Percentiles rank a stretch among this genome's conserved stretches.
phyloP scores from a whole-genome alignment of 495 filamentous ascomycete species.

The Podospora anserina region DNA sequence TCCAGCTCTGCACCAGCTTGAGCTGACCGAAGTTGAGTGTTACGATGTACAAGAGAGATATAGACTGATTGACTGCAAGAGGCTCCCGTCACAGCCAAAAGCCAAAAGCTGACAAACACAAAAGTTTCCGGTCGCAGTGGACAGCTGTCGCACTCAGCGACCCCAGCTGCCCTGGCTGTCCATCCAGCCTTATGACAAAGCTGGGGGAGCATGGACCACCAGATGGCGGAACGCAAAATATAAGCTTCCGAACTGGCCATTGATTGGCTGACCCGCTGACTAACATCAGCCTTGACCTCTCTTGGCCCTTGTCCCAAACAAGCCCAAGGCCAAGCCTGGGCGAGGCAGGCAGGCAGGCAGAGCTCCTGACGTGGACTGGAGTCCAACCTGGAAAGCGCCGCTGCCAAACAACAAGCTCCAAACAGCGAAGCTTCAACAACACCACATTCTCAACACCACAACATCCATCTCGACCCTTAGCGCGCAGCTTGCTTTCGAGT shows the following conservation, averaged over 20 bases:
- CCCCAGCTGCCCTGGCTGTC: neutral
- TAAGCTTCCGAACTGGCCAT: neutral
- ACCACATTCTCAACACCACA: neutral
- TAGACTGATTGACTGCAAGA: too few species aligned
- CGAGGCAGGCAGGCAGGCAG: neutral
- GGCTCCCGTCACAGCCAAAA: neutral
- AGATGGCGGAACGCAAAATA: neutral
- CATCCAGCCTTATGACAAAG: neutral
- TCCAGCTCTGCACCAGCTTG: neutral
- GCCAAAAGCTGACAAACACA: conserved; percentile 10
- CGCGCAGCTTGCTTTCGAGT: neutral
- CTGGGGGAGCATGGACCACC: neutral
- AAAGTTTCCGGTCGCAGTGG: conserved; percentile 2
- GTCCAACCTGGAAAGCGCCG: neutral
- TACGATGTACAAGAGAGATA: conserved; percentile 25
- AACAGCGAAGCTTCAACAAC: neutral
- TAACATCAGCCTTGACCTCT: neutral
- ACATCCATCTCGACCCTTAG: neutral
- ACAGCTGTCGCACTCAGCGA: neutral
- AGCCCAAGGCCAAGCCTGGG: neutral
- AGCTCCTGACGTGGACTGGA: conserved; percentile 5
- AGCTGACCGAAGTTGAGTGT: conserved; percentile 20
- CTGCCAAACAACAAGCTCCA: neutral
- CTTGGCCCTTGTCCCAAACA: neutral
- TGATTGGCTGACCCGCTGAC: neutral